Percentiles rank a stretch among this genome's conserved stretches.
Conservation (phyloP, 805 yeast species). For the Spathaspora girioi region DNA sequence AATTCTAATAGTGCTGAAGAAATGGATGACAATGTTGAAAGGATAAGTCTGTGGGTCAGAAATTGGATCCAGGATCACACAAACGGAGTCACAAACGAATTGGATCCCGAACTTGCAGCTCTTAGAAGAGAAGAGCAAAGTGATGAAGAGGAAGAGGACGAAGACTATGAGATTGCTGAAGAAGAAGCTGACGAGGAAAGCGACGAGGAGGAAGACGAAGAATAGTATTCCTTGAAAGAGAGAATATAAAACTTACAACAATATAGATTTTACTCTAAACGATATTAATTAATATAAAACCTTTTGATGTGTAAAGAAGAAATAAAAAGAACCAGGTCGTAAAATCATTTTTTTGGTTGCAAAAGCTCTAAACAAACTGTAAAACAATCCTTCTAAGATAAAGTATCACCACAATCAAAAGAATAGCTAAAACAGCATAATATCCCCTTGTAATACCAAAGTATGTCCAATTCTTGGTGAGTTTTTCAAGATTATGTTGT, state of each 20-base stretch:
- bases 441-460: slow-evolving; percentile 51
- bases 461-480: slow-evolving; percentile 54
- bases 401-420: slow-evolving; percentile 28
- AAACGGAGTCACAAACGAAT: slow-evolving; percentile 30
- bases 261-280: not conserved
- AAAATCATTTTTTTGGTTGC: not conserved
- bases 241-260: not conserved
- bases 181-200: slow-evolving; percentile 11
- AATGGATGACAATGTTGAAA: slow-evolving; percentile 75
- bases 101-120: slow-evolving; percentile 13
- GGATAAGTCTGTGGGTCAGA: slow-evolving; percentile 71
- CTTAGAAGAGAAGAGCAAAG: slow-evolving; percentile 12
- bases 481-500: slow-evolving; percentile 54
- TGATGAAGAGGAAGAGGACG: slow-evolving; percentile 11
- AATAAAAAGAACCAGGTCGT: not conserved
- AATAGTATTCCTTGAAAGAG: too few species aligned
- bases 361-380: slow-evolving; percentile 7
- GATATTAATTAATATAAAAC: not conserved
- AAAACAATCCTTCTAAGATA: slow-evolving; percentile 29
- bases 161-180: slow-evolving; percentile 4
- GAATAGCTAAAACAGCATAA: slow-evolving; percentile 34
- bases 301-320: not conserved
- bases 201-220: slow-evolving; percentile 6
- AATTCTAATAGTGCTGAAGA: slow-evolving; percentile 69
- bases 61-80: slow-evolving; percentile 63